A percentile compares a stretch with the other conserved stretches of the same genome.
phyloP scores from a whole-genome alignment of 1,284 basidiomycete genomes.

The Cystobasidium sp. region DNA sequence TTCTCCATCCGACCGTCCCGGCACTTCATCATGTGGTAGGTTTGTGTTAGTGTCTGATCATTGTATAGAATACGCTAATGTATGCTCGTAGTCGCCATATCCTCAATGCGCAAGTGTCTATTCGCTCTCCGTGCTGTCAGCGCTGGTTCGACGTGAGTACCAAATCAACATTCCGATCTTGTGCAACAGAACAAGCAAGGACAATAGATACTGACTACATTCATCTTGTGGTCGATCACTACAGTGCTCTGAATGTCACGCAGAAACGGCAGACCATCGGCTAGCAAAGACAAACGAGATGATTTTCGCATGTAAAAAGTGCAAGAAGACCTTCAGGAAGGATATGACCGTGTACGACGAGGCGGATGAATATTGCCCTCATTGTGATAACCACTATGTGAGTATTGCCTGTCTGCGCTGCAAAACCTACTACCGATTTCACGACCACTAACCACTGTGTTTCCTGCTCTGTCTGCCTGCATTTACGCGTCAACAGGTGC shows the following conservation, averaged over 20 bases:
- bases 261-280: conserved; percentile 74
- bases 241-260: conserved; percentile 88
- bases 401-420: conserved; percentile 54
- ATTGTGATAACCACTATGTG: conserved; percentile 97
- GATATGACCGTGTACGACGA: conserved; percentile 90
- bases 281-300: conserved; percentile 83
- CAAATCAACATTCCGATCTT: background rate
- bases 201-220: background rate
- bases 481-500: conserved; percentile 64
- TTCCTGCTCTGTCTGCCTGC: background rate
- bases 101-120: conserved; percentile 88
- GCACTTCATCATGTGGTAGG: background rate
- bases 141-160: conserved; percentile 78
- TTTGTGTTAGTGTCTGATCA: background rate
- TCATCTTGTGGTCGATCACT: background rate
- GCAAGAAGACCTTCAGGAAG: conserved; percentile 95
- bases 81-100: conserved; percentile 76
- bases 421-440: background rate
- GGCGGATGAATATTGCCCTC: conserved; percentile 95
- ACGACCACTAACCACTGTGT: background rate
- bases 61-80: background rate
- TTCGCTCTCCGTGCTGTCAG: conserved; percentile 91
- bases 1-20: background rate
- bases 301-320: conserved; percentile 96
- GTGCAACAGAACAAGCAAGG: background rate